Conservation (phyloP, 768 basidiomycete genomes). For the Termitomyces sp. region DNA sequence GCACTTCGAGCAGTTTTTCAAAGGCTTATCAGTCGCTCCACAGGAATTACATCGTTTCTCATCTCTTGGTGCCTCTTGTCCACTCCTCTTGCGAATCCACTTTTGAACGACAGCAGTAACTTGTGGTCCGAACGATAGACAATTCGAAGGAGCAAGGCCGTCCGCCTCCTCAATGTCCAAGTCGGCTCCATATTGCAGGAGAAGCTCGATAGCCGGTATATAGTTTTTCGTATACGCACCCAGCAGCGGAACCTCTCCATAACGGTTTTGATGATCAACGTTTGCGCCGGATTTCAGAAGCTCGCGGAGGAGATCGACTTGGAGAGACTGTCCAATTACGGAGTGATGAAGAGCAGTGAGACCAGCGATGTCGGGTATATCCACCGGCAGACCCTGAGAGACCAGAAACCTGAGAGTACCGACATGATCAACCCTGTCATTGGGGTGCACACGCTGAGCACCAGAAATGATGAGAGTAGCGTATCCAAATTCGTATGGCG, state of each 20-base stretch:
- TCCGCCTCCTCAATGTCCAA: slow-evolving; percentile 41
- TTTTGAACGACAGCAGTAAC: slow-evolving; percentile 42
- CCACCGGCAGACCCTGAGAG: slow-evolving; percentile 35
- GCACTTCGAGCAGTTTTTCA: slow-evolving; percentile 47
- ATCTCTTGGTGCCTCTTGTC: slow-evolving; percentile 39
- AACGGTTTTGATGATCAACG: slow-evolving; percentile 47
- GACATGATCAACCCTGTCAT: slow-evolving; percentile 24
- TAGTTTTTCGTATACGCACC: slow-evolving; percentile 31
- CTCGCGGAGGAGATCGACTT: slow-evolving; percentile 31
- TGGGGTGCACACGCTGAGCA: slow-evolving; percentile 31
- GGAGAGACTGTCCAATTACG: slow-evolving; percentile 26
- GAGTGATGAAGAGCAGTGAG: slow-evolving; percentile 51
- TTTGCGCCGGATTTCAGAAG: slow-evolving; percentile 49
- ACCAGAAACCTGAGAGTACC: slow-evolving; percentile 43
- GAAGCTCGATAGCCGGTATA: slow-evolving; percentile 34
- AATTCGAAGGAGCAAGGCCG: slow-evolving; percentile 32
- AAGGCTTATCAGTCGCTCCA: slow-evolving; percentile 20
- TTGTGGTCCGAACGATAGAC: slow-evolving; percentile 37
- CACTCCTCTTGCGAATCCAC: slow-evolving; percentile 47
- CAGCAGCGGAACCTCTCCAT: slow-evolving; percentile 43
- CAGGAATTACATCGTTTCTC: slow-evolving; percentile 47
- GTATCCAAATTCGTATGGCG: slow-evolving; percentile 43
- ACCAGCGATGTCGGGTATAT: slow-evolving; percentile 45
- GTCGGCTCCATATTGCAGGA: slow-evolving; percentile 51
- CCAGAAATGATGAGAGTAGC: slow-evolving; percentile 39